A percentile compares a stretch with the other conserved stretches of the same genome.
Evolutionary conservation across 306 rosid genomes (phyloP).

Genomic region (Medicago ruthenica): DNA sequence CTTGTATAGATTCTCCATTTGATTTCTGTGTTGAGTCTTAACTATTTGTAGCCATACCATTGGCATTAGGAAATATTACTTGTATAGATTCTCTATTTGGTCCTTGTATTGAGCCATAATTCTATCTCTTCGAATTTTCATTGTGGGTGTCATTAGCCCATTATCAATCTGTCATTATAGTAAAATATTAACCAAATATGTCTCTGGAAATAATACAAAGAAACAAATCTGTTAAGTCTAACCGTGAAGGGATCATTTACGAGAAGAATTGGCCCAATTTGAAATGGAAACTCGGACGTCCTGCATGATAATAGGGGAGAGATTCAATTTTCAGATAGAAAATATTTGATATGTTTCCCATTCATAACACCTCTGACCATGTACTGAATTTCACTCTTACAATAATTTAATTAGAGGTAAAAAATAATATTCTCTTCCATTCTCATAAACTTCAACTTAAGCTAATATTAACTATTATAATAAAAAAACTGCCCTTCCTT

Average conservation of each 20-base stretch:
- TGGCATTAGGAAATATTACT: constrained; percentile 40
- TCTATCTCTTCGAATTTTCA: constrained; percentile 85
- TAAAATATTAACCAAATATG: constrained; percentile 34
- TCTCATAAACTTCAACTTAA: constrained; percentile 28
- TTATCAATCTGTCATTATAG: constrained; percentile 73
- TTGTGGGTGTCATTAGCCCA: constrained; percentile 86
- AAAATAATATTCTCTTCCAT: constrained; percentile 21
- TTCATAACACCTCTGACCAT: constrained; percentile 7
- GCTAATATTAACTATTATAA: constrained; percentile 7
- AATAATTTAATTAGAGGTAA: not conserved
- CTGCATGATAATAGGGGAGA: constrained; percentile 51
- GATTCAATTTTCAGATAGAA: constrained; percentile 28
- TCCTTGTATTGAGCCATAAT: constrained; percentile 63
- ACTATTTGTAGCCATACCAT: not conserved
- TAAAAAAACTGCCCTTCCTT: too few relatives aligned
- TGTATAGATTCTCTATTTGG: constrained; percentile 75
- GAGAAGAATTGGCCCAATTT: constrained; percentile 86
- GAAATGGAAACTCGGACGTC: constrained; percentile 73
- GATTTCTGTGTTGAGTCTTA: constrained; percentile 17
- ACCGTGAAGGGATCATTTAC: constrained; percentile 85
- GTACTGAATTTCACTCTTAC: not conserved
- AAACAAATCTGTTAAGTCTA: constrained; percentile 36
- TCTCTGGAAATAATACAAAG: constrained; percentile 15
- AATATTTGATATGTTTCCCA: constrained; percentile 1
- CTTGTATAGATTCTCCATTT: constrained; percentile 58